phyloP scores from a whole-genome alignment of 2,329 filamentous ascomycete genomes.

The Stemphylium beticola region DNA sequence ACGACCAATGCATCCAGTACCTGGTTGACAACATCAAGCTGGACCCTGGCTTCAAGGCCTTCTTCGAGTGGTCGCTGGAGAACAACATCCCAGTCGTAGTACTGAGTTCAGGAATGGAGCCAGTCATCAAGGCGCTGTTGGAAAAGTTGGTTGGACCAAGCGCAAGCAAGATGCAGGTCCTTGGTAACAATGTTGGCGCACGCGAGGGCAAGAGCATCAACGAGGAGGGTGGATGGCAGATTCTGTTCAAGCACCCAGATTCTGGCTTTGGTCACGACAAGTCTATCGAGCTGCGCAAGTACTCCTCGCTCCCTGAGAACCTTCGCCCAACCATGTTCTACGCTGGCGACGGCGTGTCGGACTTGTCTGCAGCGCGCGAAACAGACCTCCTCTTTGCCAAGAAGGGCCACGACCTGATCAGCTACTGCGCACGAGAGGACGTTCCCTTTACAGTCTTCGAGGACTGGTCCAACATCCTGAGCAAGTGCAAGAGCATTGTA shows the following conservation, averaged over 20 bases:
- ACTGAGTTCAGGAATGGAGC: conserved; percentile 89
- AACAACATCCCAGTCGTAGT: conserved; percentile 93
- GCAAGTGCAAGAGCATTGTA: conserved; percentile 76
- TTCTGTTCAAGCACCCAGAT: conserved; percentile 81
- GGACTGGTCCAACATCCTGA: conserved; percentile 80
- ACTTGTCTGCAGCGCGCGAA: conserved; percentile 76
- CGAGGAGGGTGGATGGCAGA: conserved; percentile 83
- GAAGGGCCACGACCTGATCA: conserved; percentile 85
- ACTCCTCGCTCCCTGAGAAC: conserved; percentile 71
- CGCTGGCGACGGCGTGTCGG: conserved; percentile 64
- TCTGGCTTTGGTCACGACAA: conserved; percentile 97
- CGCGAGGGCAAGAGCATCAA: conserved; percentile 78
- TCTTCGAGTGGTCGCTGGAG: conserved; percentile 79
- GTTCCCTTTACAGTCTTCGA: conserved; percentile 89
- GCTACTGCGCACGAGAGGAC: conserved; percentile 81
- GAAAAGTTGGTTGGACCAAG: conserved; percentile 81
- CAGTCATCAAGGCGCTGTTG: conserved; percentile 84
- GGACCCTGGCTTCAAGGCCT: conserved; percentile 86
- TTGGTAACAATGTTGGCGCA: conserved; percentile 80
- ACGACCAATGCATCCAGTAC: conserved; percentile 78
- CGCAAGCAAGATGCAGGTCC: conserved; percentile 80
- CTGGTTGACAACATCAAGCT: conserved; percentile 84
- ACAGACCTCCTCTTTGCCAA: conserved; percentile 95
- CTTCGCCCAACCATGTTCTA: conserved; percentile 87
- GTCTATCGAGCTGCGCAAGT: conserved; percentile 86